phyloP scores from a whole-genome alignment of 2,329 filamentous ascomycete genomes.

The Parastagonospora avenae region DNA sequence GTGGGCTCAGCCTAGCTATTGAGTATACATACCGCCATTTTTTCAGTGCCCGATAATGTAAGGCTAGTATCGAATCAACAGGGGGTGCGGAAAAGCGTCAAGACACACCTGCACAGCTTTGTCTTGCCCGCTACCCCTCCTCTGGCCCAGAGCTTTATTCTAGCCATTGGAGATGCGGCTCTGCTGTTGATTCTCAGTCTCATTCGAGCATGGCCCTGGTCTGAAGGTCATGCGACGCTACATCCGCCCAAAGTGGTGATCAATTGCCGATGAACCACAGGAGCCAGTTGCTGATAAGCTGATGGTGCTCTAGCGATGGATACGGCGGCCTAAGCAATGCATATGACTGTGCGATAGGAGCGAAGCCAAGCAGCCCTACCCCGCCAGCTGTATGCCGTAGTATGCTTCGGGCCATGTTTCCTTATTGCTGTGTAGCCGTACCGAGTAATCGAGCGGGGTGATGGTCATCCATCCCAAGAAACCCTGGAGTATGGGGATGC shows the following conservation, averaged over 20 bases:
- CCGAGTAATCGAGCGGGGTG: not conserved
- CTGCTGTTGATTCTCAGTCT: slow-evolving; percentile 21
- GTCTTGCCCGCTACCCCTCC: not conserved
- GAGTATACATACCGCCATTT: no score
- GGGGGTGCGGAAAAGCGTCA: not conserved
- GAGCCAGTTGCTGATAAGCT: slow-evolving; percentile 40
- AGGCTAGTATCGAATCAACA: no score
- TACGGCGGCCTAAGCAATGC: slow-evolving; percentile 35
- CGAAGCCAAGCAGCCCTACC: slow-evolving; percentile 29
- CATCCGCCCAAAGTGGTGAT: slow-evolving; percentile 12
- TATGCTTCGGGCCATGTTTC: slow-evolving; percentile 14
- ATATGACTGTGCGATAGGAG: slow-evolving; percentile 28
- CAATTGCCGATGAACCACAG: slow-evolving; percentile 17
- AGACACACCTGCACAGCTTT: not conserved
- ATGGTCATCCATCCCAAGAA: not conserved
- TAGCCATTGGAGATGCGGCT: slow-evolving; percentile 33
- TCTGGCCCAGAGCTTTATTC: slow-evolving; percentile 33
- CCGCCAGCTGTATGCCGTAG: slow-evolving; percentile 26
- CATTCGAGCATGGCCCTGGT: slow-evolving; percentile 11
- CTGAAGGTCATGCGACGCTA: slow-evolving; percentile 33
- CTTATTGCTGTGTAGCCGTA: slow-evolving; percentile 7
- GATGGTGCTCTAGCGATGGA: slow-evolving; percentile 17
- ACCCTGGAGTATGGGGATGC: no score
- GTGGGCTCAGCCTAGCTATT: no score
- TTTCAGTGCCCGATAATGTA: no score